Evolutionary conservation across 1,284 basidiomycete species (phyloP).

Genomic region (Mycena sp.): DNA sequence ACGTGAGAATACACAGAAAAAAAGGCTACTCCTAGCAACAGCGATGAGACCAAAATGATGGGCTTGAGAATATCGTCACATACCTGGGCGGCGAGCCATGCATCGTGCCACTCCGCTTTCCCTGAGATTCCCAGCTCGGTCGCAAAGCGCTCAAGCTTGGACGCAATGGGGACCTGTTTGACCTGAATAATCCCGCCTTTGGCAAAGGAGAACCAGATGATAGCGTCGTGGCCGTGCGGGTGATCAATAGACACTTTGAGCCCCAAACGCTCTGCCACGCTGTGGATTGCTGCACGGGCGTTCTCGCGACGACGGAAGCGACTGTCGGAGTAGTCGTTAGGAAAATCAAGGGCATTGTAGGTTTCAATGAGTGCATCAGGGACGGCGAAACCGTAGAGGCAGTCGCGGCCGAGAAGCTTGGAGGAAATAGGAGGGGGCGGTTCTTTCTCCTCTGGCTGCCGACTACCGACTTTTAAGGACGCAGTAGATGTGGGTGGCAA

Average conservation of each 20-base stretch:
- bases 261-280: slow-evolving; percentile 3
- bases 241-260: slow-evolving; percentile 5
- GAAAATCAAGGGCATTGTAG: slow-evolving; percentile 6
- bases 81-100: slow-evolving; percentile 1
- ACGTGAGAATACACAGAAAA: background rate
- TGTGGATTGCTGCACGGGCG: background rate
- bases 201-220: slow-evolving; percentile 11
- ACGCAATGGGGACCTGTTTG: slow-evolving; percentile 7
- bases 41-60: slow-evolving; percentile 6
- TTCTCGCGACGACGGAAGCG: slow-evolving; percentile 2
- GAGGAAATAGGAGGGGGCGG: slow-evolving; percentile 5
- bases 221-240: slow-evolving; percentile 3
- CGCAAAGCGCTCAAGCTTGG: slow-evolving; percentile 9
- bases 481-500: slow-evolving; percentile 2
- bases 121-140: slow-evolving; percentile 7
- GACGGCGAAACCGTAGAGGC: no score
- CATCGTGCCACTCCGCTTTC: slow-evolving; percentile 9
- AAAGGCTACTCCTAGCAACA: slow-evolving; percentile 4
- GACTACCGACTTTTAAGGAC: background rate
- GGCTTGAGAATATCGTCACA: background rate
- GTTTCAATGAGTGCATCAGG: slow-evolving; percentile 1
- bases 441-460: slow-evolving; percentile 3
- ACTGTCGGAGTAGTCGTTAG: slow-evolving; percentile 3
- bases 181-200: slow-evolving; percentile 10
- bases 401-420: slow-evolving; percentile 4